Evolutionary conservation across 2,329 filamentous ascomycete genomes (phyloP).

Genomic region (Parascedosporium putredinis): DNA sequence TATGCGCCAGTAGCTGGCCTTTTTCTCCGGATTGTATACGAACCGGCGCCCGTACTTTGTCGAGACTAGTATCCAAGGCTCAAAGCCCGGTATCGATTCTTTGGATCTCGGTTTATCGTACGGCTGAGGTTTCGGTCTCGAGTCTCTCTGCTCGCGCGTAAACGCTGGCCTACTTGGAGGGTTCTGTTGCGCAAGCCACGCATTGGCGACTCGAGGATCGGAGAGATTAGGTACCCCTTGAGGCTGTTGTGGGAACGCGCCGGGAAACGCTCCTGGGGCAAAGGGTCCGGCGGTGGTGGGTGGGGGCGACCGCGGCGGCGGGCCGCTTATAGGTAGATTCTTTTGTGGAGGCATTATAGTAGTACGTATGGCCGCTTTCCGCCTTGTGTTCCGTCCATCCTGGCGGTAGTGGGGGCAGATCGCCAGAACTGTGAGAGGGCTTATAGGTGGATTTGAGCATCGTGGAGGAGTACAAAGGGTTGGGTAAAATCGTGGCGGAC

Average conservation of each 20-base stretch:
- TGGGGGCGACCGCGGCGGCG: slow-evolving; percentile 19
- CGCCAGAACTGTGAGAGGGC: slow-evolving; percentile 29
- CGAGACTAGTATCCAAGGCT: slow-evolving; percentile 85
- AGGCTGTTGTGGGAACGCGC: slow-evolving; percentile 18
- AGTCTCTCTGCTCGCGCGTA: slow-evolving; percentile 25
- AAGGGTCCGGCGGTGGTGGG: slow-evolving; percentile 12
- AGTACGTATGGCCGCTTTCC: slow-evolving; percentile 78
- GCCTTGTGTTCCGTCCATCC: slow-evolving; percentile 94
- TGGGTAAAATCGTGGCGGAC: no score
- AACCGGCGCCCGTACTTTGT: slow-evolving; percentile 86
- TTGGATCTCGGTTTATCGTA: slow-evolving; percentile 74
- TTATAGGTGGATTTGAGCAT: slow-evolving; percentile 77
- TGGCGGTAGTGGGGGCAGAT: slow-evolving; percentile 52
- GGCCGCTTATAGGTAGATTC: slow-evolving; percentile 81
- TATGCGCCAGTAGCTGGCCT: slow-evolving; percentile 91
- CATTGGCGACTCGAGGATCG: slow-evolving; percentile 47
- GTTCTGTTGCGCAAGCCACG: slow-evolving; percentile 46
- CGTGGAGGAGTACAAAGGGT: background rate
- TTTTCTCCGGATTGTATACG: slow-evolving; percentile 76
- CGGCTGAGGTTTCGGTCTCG: slow-evolving; percentile 54
- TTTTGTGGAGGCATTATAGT: slow-evolving; percentile 73
- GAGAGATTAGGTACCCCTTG: slow-evolving; percentile 26
- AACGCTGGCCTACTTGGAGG: slow-evolving; percentile 24
- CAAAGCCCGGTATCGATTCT: slow-evolving; percentile 65
- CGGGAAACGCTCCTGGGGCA: slow-evolving; percentile 22